A percentile compares a stretch with the other conserved stretches of the same genome.
Conservation (phyloP, 805 yeast species). For the Cyberlindnera xishuangbannaensis region DNA sequence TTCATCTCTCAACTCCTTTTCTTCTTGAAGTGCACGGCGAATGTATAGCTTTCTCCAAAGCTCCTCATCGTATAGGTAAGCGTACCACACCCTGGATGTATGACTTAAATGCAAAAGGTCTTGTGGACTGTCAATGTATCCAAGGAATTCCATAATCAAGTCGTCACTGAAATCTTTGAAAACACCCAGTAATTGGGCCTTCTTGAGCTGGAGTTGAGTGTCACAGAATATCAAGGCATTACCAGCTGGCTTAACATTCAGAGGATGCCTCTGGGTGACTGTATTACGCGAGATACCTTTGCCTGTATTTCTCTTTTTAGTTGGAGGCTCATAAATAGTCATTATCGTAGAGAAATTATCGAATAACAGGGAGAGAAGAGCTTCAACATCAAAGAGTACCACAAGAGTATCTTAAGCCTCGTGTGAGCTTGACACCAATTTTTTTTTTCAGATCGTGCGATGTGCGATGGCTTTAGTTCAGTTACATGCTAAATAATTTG, state of each 20-base stretch:
- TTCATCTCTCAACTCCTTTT: conserved; percentile 8
- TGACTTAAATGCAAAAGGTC: conserved; percentile 50
- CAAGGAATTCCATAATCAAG: conserved; percentile 46
- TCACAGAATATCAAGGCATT: conserved; percentile 42
- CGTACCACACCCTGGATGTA: conserved; percentile 63
- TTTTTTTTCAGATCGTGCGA: conserved; percentile 1
- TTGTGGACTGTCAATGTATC: conserved; percentile 38
- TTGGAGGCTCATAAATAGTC: conserved; percentile 19
- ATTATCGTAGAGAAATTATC: no score
- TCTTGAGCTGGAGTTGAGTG: conserved; percentile 9
- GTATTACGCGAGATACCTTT: conserved; percentile 24
- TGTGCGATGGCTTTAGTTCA: no score
- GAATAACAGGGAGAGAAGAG: no score
- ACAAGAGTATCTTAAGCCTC: no score
- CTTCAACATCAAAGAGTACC: no score
- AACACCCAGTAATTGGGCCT: conserved; percentile 37
- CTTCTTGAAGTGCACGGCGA: conserved; percentile 16
- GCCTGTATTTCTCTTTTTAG: conserved; percentile 18
- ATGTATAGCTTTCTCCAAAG: conserved; percentile 66
- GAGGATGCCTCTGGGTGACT: conserved; percentile 48
- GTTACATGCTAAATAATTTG: no score
- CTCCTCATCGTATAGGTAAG: conserved; percentile 71
- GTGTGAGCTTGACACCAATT: conserved; percentile 4
- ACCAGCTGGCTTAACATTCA: conserved; percentile 73
- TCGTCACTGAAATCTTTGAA: conserved; percentile 58